These are phyloP conservation scores for Fusarium setosum DNA, from an alignment of 2,329 filamentous ascomycete genomes.

Conservation along the genomic window DNA sequence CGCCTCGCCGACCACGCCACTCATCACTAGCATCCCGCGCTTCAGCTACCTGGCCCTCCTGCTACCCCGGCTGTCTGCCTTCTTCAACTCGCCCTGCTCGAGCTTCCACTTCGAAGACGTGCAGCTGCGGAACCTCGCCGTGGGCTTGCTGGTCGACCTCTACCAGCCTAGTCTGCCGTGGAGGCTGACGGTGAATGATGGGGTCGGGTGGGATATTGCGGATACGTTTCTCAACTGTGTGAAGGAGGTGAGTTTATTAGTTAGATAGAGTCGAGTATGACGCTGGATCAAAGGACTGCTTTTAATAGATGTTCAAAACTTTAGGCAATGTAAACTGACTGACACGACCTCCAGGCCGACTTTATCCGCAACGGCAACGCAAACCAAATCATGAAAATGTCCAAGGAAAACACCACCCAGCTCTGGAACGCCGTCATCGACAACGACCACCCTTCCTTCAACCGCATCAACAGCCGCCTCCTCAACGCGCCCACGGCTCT, in stretches of 20 bases:
- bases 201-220: conserved; percentile 67
- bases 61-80: conserved; percentile 64
- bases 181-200: conserved; percentile 65
- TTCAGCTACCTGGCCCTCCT: conserved; percentile 70
- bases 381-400: conserved; percentile 89
- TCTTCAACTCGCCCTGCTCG: conserved; percentile 65
- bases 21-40: conserved; percentile 65
- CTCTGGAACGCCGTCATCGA: conserved; percentile 85
- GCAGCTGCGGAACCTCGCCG: conserved; percentile 64
- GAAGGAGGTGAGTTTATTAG: conserved; percentile 67
- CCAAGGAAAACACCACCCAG: conserved; percentile 83
- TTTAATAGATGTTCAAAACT: no score
- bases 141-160: conserved; percentile 66
- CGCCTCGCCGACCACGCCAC: conserved; percentile 58
- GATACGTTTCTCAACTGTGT: conserved; percentile 74
- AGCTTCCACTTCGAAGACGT: conserved; percentile 69
- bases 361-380: conserved; percentile 89
- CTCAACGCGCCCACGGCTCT: conserved; percentile 80
- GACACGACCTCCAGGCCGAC: conserved; percentile 69
- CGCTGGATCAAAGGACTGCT: no score
- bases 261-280: no score
- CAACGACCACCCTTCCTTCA: conserved; percentile 79
- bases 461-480: conserved; percentile 79
- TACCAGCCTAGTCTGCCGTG: conserved; percentile 67
- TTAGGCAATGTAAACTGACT: conserved; percentile 2